A percentile compares a stretch with the other conserved stretches of the same genome.
Evolutionary conservation across 164 flowering plant genomes (phyloP).

Genomic region (Berberis vulgaris): DNA sequence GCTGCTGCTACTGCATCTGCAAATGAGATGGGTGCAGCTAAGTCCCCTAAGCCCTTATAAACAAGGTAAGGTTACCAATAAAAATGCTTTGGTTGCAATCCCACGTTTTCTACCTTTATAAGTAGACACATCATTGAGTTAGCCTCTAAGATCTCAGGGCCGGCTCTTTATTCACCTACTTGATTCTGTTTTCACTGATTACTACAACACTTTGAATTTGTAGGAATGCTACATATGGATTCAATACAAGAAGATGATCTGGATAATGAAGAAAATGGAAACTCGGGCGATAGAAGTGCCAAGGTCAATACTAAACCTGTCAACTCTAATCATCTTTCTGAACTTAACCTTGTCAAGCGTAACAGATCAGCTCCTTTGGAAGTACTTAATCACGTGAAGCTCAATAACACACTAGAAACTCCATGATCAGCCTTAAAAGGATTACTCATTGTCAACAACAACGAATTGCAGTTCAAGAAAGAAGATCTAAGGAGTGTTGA

Average conservation of each 20-base stretch:
- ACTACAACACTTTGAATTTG: not conserved
- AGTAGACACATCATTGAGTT: too few relatives aligned
- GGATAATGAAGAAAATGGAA: slow-evolving; percentile 18
- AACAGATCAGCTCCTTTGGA: slow-evolving; percentile 39
- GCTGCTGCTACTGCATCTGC: not conserved
- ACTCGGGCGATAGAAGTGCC: not conserved
- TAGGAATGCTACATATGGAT: slow-evolving; percentile 32
- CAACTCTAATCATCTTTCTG: not conserved
- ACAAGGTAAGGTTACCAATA: too few relatives aligned
- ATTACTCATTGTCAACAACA: slow-evolving; percentile 22
- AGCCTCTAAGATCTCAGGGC: too few relatives aligned
- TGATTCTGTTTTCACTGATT: too few relatives aligned
- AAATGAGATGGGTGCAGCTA: too few relatives aligned
- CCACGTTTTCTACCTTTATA: too few relatives aligned
- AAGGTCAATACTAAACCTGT: not conserved
- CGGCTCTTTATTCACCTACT: too few relatives aligned
- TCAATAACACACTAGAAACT: slow-evolving; percentile 45
- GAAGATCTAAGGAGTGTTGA: slow-evolving; percentile 50
- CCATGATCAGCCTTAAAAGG: slow-evolving; percentile 46
- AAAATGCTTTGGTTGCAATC: too few relatives aligned
- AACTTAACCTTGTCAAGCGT: not conserved
- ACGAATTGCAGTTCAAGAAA: slow-evolving; percentile 32
- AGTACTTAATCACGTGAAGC: slow-evolving; percentile 43
- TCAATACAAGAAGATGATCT: slow-evolving; percentile 51
- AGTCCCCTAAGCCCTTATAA: too few relatives aligned